Percentiles rank a stretch among this genome's conserved stretches.
These are phyloP conservation scores for Calonectria montana DNA, from an alignment of 2,329 filamentous ascomycete genomes.

Conservation along the genomic window DNA sequence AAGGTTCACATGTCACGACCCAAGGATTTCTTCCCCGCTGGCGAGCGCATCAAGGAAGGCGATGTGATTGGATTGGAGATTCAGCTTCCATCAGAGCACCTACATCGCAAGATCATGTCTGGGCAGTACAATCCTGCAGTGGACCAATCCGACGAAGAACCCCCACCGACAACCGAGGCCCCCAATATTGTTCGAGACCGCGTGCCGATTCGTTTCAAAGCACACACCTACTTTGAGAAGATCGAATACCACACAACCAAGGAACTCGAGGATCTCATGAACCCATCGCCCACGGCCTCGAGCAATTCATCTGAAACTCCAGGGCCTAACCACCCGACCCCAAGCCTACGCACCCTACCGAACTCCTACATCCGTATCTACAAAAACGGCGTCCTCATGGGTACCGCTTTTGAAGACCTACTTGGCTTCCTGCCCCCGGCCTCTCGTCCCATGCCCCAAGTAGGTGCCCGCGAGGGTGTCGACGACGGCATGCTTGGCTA, in stretches of 20 bases:
- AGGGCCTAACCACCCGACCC: constrained; percentile 76
- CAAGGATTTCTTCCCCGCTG: constrained; percentile 86
- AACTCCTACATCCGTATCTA: constrained; percentile 89
- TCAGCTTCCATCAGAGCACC: constrained; percentile 82
- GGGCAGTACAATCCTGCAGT: constrained; percentile 89
- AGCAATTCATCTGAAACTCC: constrained; percentile 67
- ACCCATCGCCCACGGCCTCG: constrained; percentile 66
- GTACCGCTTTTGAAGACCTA: constrained; percentile 88
- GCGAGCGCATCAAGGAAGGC: constrained; percentile 84
- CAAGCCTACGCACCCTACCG: constrained; percentile 86
- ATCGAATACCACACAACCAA: constrained; percentile 90
- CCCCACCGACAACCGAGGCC: constrained; percentile 65
- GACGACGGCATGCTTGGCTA: constrained; percentile 97
- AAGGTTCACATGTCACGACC: constrained; percentile 94
- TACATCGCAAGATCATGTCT: constrained; percentile 89
- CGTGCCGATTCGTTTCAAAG: constrained; percentile 93
- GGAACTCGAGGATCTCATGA: constrained; percentile 87
- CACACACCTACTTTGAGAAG: constrained; percentile 93
- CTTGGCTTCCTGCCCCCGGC: constrained; percentile 93
- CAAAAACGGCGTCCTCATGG: constrained; percentile 90
- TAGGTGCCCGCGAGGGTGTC: constrained; percentile 84
- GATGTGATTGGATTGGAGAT: constrained; percentile 97
- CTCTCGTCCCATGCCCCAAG: constrained; percentile 76
- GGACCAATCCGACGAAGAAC: constrained; percentile 72
- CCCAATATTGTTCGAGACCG: constrained; percentile 93